These are phyloP conservation scores for Zopfochytrium polystomum DNA, from an alignment of 371 early-diverging fungal genomes.

Conservation along the genomic window DNA sequence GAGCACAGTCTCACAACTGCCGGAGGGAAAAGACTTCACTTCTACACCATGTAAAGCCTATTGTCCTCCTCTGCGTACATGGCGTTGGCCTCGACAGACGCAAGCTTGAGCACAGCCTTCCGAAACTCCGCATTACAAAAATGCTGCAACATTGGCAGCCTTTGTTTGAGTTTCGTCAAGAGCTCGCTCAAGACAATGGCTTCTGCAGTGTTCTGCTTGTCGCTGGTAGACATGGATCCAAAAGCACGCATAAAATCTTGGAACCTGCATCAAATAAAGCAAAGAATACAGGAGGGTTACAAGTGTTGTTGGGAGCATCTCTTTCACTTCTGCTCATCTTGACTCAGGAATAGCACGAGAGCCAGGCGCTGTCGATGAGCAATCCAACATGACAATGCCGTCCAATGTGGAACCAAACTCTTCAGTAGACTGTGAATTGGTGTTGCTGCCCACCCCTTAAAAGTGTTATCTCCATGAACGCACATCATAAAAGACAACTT, in stretches of 20 bases:
- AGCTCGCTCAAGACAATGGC: slow-evolving; percentile 34
- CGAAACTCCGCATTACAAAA: slow-evolving; percentile 33
- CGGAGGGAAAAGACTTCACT: too few species aligned
- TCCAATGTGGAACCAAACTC: too few species aligned
- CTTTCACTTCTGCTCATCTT: background rate
- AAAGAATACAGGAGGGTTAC: background rate
- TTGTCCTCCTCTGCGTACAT: slow-evolving; percentile 44
- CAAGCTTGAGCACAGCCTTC: slow-evolving; percentile 28
- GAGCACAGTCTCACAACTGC: too few species aligned
- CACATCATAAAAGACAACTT: too few species aligned
- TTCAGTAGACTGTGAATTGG: background rate
- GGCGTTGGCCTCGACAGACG: slow-evolving; percentile 34
- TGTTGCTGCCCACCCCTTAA: slow-evolving; percentile 2
- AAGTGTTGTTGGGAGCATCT: too few species aligned
- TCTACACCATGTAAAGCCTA: slow-evolving; percentile 40
- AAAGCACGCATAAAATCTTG: slow-evolving; percentile 15
- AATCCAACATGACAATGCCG: too few species aligned
- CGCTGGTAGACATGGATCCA: slow-evolving; percentile 16
- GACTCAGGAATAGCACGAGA: slow-evolving; percentile 1
- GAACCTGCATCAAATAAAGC: slow-evolving; percentile 13
- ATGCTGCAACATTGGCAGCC: slow-evolving; percentile 33
- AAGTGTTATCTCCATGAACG: too few species aligned
- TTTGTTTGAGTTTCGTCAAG: slow-evolving; percentile 31
- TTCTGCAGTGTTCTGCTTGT: slow-evolving; percentile 8
- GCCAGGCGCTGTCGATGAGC: background rate